Base-by-base conservation (phyloP, 2,329 filamentous ascomycete genomes). In the Hymenoscyphus linearis region DNA sequence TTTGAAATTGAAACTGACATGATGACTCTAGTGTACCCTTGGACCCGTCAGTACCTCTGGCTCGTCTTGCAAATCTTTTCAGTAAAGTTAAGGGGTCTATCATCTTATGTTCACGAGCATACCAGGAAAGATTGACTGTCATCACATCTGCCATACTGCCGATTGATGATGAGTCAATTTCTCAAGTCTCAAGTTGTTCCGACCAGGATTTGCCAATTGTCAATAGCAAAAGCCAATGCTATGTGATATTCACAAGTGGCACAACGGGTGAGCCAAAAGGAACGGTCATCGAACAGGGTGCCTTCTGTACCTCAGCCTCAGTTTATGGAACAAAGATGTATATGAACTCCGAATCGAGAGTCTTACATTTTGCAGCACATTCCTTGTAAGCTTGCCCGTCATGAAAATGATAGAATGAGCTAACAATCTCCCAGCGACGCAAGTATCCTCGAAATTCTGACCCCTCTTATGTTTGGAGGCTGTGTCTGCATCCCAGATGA, bases 21-120 rank as follows among this genome's bases (percentile, higher is more conserved):
- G 40, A 47, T 5, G n/a, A 22, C 7, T 47, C 22, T 13, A 71
- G 70, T 54, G 69, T 74, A 18, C 65, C 70, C 22, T 55, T 75
- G 27, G 70, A 75, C 58, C 69, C 72, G 9, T 62, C 61, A 1
- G 64, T 70, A 57, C 71, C 72, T 6, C 55, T 63, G 22, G 64
- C 60, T 1, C 69, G 72, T 10, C 55, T 69, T 18, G 57, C 61
- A 36, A 63, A 54, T 31, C 67, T 70, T 44, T 40, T 64, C 2
- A 13, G 40, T 14, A 55, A 64, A 27, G 50, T 50, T 3, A 40
- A 58, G 10, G 57, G 62, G 36, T 60, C 44, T 13, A 26, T 66
- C 4, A 55, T 66, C 18, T 44, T 66, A 3, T 61, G 56, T 12
- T 65, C 64, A 25, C 55, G 40, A 27, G 35, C 36, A n/a, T 40